Evolutionary conservation across 2,329 filamentous ascomycete species (phyloP), one percentile per base, ranked within the genome.

Genomic region (Arthrinium puccinioides): DNA sequence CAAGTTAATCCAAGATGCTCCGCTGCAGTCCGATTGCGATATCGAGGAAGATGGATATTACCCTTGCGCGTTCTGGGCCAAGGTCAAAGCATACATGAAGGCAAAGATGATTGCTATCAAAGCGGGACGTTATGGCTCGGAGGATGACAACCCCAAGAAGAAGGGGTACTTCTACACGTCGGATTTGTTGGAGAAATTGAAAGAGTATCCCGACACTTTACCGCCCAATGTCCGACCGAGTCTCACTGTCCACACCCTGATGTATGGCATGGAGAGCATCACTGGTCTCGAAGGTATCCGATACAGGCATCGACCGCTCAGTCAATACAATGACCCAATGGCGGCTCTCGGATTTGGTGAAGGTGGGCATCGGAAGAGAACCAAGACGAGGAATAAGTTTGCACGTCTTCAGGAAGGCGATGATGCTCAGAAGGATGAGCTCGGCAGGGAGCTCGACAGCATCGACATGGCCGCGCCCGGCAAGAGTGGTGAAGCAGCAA

Each of bases 21-120:
- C 77, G 5, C 61, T 84, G 16, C 72, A 79, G 5, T 54, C 64
- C 1, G 63, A 66, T 9, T 84, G 77, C 58, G 79, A 84, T 46
- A 58, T 67, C 6, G 55, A 68, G 34, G 70, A 70, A 30, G 85
- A 87, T 49, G 90, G 90, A 2, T 98, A 87, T 87, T 96, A 82
- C 55, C 76, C 82, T 44, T 83, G 82, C 40, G 87, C 87, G 6
- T 80, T 85, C 1, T 82, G 87, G 69, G 79, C 82, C 30, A 95
- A 95, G 54, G 80, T 82, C 30, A 88, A 89, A 51, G 79, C 84
- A 3, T 81, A 94, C 46, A 89, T 96, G 82, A 87, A 88, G 54
- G 80, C 82, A 33, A 96, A 94, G 62, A 80, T 95, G 52, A 70
- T 80, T 9, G 74, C 76, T 1, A 74, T 88, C 32, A 70, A 78